phyloP scores from a whole-genome alignment of 1,284 basidiomycete species.

The Phlebopus sp. region DNA sequence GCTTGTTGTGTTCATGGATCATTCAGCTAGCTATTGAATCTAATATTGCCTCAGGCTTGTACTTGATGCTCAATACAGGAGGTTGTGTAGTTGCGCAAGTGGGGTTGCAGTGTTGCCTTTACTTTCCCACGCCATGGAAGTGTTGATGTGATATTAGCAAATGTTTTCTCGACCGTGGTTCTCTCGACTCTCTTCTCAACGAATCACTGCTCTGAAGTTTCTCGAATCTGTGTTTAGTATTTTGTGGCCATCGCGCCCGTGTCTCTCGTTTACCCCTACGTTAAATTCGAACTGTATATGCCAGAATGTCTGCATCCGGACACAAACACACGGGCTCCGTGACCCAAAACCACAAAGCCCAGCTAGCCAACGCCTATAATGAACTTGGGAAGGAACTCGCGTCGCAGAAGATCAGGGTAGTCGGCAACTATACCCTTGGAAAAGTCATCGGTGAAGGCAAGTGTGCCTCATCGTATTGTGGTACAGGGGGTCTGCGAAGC shows the following conservation, averaged over 20 bases:
- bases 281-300: slow-evolving; percentile 37
- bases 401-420: slow-evolving; percentile 83
- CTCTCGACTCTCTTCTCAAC: slow-evolving; percentile 5
- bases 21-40: slow-evolving; percentile 1
- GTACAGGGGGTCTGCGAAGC: slow-evolving; percentile 8
- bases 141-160: slow-evolving; percentile 5
- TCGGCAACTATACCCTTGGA: slow-evolving; percentile 95
- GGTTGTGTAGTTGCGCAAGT: neutral
- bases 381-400: slow-evolving; percentile 94
- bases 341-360: slow-evolving; percentile 76
- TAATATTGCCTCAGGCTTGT: neutral
- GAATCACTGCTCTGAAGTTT: slow-evolving; percentile 6
- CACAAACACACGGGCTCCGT: slow-evolving; percentile 67
- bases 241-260: slow-evolving; percentile 35
- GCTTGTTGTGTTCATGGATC: slow-evolving; percentile 25
- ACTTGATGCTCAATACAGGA: neutral
- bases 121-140: slow-evolving; percentile 24
- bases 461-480: slow-evolving; percentile 26
- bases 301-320: slow-evolving; percentile 42
- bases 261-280: slow-evolving; percentile 40
- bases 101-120: neutral
- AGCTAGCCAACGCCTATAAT: slow-evolving; percentile 94
- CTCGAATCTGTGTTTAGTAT: slow-evolving; percentile 20
- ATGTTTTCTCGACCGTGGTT: slow-evolving; percentile 11
- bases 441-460: slow-evolving; percentile 94